Percentiles rank a stretch among this genome's conserved stretches.
phyloP scores from a whole-genome alignment of 352 stramenopile species.

The Phytophthora colocasiae region DNA sequence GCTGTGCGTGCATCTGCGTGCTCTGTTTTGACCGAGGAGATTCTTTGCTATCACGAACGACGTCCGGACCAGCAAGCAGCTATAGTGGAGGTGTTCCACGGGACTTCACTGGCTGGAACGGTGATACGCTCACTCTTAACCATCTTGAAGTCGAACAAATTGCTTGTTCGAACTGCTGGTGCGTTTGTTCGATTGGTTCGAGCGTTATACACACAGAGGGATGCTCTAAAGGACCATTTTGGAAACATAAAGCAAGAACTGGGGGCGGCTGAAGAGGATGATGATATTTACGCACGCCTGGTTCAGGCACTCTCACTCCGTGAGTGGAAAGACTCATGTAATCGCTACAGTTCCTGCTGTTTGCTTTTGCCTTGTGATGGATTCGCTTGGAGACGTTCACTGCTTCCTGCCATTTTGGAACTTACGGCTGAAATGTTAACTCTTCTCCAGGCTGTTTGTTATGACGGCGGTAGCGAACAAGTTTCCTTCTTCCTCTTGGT shows the following conservation, averaged over 20 bases:
- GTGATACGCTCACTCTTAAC: conserved; percentile 26
- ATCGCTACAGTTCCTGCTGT: conserved; percentile 34
- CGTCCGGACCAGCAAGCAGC: conserved; percentile 19
- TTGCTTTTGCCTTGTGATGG: conserved; percentile 33
- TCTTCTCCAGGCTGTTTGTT: conserved; percentile 46
- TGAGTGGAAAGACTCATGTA: conserved; percentile 42
- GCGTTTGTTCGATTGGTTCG: conserved; percentile 44
- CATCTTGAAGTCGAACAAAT: conserved; percentile 40
- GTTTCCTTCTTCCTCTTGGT: conserved; percentile 45
- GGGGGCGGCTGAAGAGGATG: conserved; percentile 29
- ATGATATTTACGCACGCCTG: conserved; percentile 45
- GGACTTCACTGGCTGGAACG: conserved; percentile 25
- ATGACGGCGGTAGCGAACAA: conserved; percentile 22
- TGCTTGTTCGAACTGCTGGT: conserved; percentile 31
- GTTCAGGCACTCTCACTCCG: conserved; percentile 54
- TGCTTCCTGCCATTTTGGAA: conserved; percentile 52
- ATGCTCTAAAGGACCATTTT: conserved; percentile 33
- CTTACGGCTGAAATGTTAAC: conserved; percentile 44
- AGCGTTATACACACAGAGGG: conserved; percentile 33
- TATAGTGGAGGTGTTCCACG: conserved; percentile 30
- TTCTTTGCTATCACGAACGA: conserved; percentile 34
- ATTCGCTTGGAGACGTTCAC: conserved; percentile 34
- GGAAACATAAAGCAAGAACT: conserved; percentile 42
- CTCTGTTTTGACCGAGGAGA: conserved; percentile 31
- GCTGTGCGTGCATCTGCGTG: conserved; percentile 58